Evolutionary conservation across 306 rosid genomes (phyloP).

Genomic region (Lagenaria siceraria): DNA sequence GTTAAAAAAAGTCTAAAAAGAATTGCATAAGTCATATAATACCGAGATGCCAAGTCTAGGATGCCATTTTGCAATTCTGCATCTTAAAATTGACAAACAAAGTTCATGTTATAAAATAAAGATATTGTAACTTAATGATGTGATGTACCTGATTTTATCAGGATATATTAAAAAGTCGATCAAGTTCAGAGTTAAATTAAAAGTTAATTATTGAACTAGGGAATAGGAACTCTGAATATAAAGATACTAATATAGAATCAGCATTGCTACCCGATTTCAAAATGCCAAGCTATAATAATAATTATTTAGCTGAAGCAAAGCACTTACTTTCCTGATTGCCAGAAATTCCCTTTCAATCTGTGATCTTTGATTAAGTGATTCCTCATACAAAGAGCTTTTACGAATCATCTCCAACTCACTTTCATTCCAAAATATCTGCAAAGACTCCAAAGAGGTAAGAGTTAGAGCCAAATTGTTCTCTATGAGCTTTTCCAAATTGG

Average conservation of each 20-base stretch:
- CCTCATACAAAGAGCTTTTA: constrained; percentile 45
- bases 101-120: background rate
- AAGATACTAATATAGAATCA: background rate
- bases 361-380: constrained; percentile 45
- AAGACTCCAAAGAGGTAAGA: constrained; percentile 5
- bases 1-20: no score
- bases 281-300: background rate
- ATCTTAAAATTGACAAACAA: background rate
- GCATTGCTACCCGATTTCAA: background rate
- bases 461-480: background rate
- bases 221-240: background rate
- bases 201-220: background rate
- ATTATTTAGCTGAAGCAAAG: background rate
- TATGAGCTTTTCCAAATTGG: background rate
- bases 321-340: constrained; percentile 35
- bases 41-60: background rate
- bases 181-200: background rate
- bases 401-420: constrained; percentile 67
- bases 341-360: constrained; percentile 44
- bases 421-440: constrained; percentile 58
- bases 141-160: background rate
- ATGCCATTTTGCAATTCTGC: background rate
- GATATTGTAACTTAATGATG: background rate
- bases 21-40: background rate
- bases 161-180: background rate